phyloP scores from a whole-genome alignment of 768 basidiomycete genomes.

The Lentinula guzmanii region DNA sequence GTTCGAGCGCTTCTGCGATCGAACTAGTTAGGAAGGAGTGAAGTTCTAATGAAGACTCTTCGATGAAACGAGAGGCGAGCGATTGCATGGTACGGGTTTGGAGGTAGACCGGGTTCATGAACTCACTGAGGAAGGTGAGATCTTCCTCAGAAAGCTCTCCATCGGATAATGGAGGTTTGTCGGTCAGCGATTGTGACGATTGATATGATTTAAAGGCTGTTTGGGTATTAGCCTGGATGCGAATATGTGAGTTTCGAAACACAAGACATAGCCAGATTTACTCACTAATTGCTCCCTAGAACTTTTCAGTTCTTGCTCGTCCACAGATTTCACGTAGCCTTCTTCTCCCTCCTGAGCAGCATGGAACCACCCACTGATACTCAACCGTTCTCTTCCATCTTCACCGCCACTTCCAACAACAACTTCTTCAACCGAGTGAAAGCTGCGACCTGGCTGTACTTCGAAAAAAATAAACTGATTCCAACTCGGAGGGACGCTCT shows the following conservation, averaged over 20 bases:
- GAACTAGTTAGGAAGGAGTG: constrained; percentile 75
- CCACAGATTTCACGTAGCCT: constrained; percentile 52
- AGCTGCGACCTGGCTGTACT: constrained; percentile 93
- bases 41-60: constrained; percentile 84
- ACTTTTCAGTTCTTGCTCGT: constrained; percentile 50
- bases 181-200: constrained; percentile 28
- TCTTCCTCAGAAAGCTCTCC: constrained; percentile 51
- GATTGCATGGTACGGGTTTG: constrained; percentile 74
- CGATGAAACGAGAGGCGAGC: constrained; percentile 74
- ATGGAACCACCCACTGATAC: constrained; percentile 98
- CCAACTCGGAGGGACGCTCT: constrained; percentile 74
- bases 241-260: constrained; percentile 8
- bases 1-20: constrained; percentile 63
- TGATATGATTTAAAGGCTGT: constrained; percentile 55
- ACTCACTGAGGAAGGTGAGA: constrained; percentile 70
- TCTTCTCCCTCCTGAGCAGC: constrained; percentile 87
- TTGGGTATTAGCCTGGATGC: constrained; percentile 51
- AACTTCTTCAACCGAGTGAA: constrained; percentile 96
- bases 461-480: constrained; percentile 86
- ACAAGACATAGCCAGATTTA: constrained; percentile 13
- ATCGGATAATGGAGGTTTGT: constrained; percentile 46
- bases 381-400: constrained; percentile 70
- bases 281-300: constrained; percentile 91
- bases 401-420: constrained; percentile 67
- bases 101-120: constrained; percentile 88